Evolutionary conservation across 164 flowering plant species (phyloP).

Genomic region (Annona cherimola): DNA sequence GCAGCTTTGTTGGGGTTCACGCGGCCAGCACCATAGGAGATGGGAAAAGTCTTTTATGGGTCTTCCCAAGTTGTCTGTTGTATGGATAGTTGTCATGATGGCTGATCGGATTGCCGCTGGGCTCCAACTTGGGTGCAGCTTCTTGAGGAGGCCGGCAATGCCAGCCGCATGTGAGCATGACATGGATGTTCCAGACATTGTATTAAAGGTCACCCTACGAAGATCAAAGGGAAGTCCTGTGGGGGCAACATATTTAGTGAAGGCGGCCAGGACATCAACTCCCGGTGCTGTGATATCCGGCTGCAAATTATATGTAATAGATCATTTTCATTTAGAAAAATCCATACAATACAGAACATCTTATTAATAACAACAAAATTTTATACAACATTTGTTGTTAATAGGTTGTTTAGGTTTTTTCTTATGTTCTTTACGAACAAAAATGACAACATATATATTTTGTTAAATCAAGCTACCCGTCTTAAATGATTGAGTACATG

Average conservation of each 20-base stretch:
- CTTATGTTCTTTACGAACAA: too few species aligned
- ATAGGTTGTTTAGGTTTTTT: too few species aligned
- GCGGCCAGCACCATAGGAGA: conserved; percentile 43
- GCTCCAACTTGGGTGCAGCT: conserved; percentile 48
- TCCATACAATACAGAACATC: too few species aligned
- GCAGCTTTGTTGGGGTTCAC: conserved; percentile 39
- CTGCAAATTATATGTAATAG: too few species aligned
- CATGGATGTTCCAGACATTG: conserved; percentile 60
- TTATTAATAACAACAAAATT: too few species aligned
- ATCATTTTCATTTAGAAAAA: too few species aligned
- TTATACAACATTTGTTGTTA: too few species aligned
- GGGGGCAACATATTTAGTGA: background rate
- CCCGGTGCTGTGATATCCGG: conserved; percentile 3
- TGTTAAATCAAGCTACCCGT: too few species aligned
- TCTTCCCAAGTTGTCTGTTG: conserved; percentile 25
- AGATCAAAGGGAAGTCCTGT: background rate
- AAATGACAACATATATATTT: too few species aligned
- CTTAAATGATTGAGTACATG: too few species aligned
- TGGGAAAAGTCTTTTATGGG: conserved; percentile 43
- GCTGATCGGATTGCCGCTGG: conserved; percentile 53
- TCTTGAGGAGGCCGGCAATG: conserved; percentile 51
- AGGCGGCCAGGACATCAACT: background rate
- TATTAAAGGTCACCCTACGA: conserved; percentile 1
- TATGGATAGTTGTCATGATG: conserved; percentile 49
- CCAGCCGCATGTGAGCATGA: conserved; percentile 65